Evolutionary conservation across 352 stramenopile species (phyloP).

Genomic region (Globisporangium rhizosaccharum): DNA sequence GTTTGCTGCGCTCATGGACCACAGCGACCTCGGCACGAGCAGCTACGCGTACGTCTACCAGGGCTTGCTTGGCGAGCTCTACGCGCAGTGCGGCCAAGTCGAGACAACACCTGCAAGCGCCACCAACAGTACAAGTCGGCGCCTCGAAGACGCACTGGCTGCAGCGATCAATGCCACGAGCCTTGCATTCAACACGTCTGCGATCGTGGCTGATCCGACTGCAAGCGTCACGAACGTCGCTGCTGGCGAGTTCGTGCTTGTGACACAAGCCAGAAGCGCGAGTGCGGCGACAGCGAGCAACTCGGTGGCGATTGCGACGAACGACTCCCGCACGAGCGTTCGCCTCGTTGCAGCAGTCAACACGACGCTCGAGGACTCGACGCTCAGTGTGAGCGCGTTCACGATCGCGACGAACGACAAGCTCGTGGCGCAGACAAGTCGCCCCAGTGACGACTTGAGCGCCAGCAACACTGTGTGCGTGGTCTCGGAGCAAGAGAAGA

Average conservation of each 20-base stretch:
- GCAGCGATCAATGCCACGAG: conserved; percentile 1
- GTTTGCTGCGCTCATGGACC: conserved; percentile 13
- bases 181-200: conserved; percentile 3
- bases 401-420: conserved; percentile 8
- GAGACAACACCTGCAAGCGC: no score
- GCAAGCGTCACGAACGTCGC: conserved; percentile 5
- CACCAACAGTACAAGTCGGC: neutral
- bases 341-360: conserved; percentile 6
- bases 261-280: neutral
- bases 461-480: conserved; percentile 1
- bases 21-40: conserved; percentile 8
- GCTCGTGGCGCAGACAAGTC: neutral
- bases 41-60: conserved; percentile 14
- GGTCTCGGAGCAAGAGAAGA: neutral
- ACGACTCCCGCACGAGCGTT: conserved; percentile 1
- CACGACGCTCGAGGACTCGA: conserved; percentile 5
- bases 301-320: conserved; percentile 1
- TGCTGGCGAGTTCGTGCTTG: conserved; percentile 7
- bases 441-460: neutral
- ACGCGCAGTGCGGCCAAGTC: conserved; percentile 3
- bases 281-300: neutral
- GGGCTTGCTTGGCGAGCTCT: conserved; percentile 8
- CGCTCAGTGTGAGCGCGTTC: conserved; percentile 5
- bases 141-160: conserved; percentile 1
- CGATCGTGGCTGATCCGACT: neutral